phyloP scores from a whole-genome alignment of 2,329 filamentous ascomycete genomes.

The Venturia pyrina region DNA sequence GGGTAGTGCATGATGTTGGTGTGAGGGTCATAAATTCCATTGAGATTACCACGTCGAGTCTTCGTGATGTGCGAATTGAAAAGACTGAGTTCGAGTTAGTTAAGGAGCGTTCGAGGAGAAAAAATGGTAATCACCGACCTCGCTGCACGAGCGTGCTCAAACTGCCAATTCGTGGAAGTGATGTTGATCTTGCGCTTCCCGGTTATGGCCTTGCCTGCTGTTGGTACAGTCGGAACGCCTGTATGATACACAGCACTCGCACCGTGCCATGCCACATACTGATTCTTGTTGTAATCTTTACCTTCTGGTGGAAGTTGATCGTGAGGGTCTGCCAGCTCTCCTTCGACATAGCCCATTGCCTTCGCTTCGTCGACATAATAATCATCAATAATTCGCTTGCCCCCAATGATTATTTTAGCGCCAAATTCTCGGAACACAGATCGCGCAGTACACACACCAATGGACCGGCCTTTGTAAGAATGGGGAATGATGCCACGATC shows the following conservation, averaged over 20 bases:
- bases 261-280: conserved; percentile 97
- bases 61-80: conserved; percentile 71
- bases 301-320: conserved; percentile 66
- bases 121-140: conserved; percentile 47
- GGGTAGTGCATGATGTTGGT: conserved; percentile 89
- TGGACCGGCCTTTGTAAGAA: conserved; percentile 95
- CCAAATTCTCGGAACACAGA: conserved; percentile 97
- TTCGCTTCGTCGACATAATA: conserved; percentile 71
- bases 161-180: conserved; percentile 92
- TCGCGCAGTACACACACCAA: conserved; percentile 90
- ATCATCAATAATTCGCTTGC: conserved; percentile 76
- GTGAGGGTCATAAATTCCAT: conserved; percentile 84
- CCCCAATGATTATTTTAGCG: conserved; percentile 85
- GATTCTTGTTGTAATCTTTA: conserved; percentile 95
- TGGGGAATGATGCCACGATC: conserved; percentile 92
- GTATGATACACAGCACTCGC: conserved; percentile 94
- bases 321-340: conserved; percentile 82
- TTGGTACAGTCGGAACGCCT: conserved; percentile 63
- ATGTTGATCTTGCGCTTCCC: conserved; percentile 77
- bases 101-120: conserved; percentile 13
- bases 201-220: conserved; percentile 63
- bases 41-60: conserved; percentile 56
- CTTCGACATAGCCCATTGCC: conserved; percentile 71
- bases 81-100: conserved; percentile 42
- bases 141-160: conserved; percentile 84